Conservation (phyloP, 2,329 filamentous ascomycete species). For the Cladophialophora yegresii region DNA sequence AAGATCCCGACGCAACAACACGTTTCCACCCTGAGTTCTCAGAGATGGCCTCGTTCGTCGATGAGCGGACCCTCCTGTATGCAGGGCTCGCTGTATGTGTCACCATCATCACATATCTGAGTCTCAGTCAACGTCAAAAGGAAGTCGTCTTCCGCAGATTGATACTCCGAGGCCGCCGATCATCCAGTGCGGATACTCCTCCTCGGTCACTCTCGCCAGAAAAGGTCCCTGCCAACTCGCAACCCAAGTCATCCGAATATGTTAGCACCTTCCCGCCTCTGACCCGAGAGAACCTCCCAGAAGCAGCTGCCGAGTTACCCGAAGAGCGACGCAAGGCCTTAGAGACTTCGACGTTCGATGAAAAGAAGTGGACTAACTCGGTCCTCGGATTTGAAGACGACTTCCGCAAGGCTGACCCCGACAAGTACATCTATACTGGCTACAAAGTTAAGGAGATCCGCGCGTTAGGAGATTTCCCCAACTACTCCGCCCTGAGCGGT, state of each 20-base stretch:
- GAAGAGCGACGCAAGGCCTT: conserved; percentile 30
- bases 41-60: conserved; percentile 16
- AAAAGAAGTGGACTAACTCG: conserved; percentile 41
- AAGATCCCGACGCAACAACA: background rate
- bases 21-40: background rate
- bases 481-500: conserved; percentile 73
- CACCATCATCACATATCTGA: conserved; percentile 35
- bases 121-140: conserved; percentile 41
- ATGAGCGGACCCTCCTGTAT: conserved; percentile 27
- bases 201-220: conserved; percentile 56
- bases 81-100: conserved; percentile 25
- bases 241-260: conserved; percentile 44
- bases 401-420: conserved; percentile 42
- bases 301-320: conserved; percentile 36
- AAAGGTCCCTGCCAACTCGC: conserved; percentile 42
- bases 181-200: conserved; percentile 55
- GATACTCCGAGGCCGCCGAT: conserved; percentile 44
- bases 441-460: conserved; percentile 71
- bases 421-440: conserved; percentile 64
- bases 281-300: conserved; percentile 51
- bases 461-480: conserved; percentile 72
- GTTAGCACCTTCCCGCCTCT: conserved; percentile 56
- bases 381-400: conserved; percentile 48
- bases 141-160: conserved; percentile 47
- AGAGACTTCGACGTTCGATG: conserved; percentile 34